phyloP scores from a whole-genome alignment of 805 yeast genomes.

The Middelhovenomyces tepae region DNA sequence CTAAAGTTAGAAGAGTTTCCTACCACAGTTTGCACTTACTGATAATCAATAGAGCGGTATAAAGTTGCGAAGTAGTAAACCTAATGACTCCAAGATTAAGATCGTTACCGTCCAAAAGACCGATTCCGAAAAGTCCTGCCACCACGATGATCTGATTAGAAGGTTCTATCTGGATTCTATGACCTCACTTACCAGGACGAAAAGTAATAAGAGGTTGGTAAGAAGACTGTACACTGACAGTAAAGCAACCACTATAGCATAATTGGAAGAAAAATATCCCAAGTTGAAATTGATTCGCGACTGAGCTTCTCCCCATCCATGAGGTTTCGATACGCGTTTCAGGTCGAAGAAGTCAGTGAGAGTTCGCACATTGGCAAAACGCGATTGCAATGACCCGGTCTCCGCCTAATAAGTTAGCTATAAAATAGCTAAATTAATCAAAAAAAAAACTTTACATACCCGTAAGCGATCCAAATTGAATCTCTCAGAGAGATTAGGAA shows the following conservation, averaged over 20 bases:
- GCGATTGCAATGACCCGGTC: constrained; percentile 41
- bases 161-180: too few species aligned
- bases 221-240: constrained; percentile 78
- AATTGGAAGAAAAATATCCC: constrained; percentile 81
- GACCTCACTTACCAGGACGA: constrained; percentile 71
- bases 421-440: too few species aligned
- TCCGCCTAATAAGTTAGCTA: too few species aligned
- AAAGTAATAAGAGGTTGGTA: constrained; percentile 75
- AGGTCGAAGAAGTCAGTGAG: constrained; percentile 91
- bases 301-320: constrained; percentile 81
- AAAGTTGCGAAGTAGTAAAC: constrained; percentile 69
- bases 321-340: constrained; percentile 84
- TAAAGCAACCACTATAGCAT: constrained; percentile 59
- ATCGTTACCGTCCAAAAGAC: constrained; percentile 72
- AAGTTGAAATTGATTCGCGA: constrained; percentile 80
- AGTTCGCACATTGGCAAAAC: constrained; percentile 67
- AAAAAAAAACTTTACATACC: constrained; percentile 21
- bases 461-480: constrained; percentile 42
- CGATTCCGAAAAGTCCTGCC: constrained; percentile 72
- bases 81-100: constrained; percentile 58
- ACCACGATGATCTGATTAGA: too few species aligned
- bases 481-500: constrained; percentile 38
- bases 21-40: too few species aligned
- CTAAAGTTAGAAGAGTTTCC: too few species aligned
- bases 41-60: constrained; percentile 70